These are phyloP conservation scores for Podosphaera xanthii DNA, from an alignment of 2,329 filamentous ascomycete genomes.

Conservation along the genomic window DNA sequence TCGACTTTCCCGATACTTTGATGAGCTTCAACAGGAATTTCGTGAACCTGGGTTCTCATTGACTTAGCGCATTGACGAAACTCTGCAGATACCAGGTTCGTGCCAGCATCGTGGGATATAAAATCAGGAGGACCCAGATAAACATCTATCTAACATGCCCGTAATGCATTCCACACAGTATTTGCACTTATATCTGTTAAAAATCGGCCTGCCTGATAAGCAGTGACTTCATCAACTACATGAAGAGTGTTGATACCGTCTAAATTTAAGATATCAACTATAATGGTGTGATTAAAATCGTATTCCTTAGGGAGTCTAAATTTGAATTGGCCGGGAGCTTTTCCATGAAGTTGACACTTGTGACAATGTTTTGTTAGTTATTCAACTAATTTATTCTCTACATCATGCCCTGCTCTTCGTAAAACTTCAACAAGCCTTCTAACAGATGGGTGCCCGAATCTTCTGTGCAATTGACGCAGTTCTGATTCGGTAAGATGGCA, in stretches of 20 bases:
- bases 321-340: neutral
- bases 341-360: neutral
- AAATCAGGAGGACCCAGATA: no score
- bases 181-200: neutral
- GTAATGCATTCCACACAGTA: no score
- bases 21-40: neutral
- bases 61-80: neutral
- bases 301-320: neutral
- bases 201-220: conserved; percentile 1
- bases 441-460: neutral
- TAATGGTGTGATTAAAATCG: conserved; percentile 2
- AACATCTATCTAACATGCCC: no score
- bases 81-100: conserved; percentile 2
- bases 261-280: conserved; percentile 2
- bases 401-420: neutral
- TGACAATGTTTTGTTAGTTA: neutral
- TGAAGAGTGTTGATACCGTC: neutral
- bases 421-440: neutral
- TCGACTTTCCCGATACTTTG: neutral
- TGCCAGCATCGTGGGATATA: no score
- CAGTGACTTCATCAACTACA: conserved; percentile 1
- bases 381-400: neutral
- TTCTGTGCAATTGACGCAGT: neutral
- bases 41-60: neutral
- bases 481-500: neutral